These are phyloP conservation scores for Globisporangium paddicum DNA, from an alignment of 352 stramenopile genomes.

Conservation along the genomic window DNA sequence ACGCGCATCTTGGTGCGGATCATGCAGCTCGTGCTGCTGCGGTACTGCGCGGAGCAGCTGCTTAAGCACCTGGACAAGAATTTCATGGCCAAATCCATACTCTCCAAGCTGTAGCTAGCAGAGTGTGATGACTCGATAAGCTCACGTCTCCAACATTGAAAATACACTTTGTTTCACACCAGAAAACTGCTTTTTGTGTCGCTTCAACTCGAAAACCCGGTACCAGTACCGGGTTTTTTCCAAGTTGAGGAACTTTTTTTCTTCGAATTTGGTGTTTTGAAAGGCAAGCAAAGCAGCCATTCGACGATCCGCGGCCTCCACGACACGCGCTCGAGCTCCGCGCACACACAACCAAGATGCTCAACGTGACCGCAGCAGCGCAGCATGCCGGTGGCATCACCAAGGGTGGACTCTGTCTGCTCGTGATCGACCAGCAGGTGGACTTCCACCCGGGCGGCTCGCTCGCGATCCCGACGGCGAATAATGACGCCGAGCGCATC, in stretches of 20 bases:
- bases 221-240: background rate
- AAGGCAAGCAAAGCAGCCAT: background rate
- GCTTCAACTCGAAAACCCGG: background rate
- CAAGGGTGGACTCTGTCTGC: constrained; percentile 59
- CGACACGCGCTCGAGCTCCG: background rate
- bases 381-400: constrained; percentile 30
- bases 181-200: background rate
- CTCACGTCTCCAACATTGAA: background rate
- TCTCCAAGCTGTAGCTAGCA: constrained; percentile 11
- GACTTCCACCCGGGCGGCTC: constrained; percentile 95
- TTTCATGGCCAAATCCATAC: constrained; percentile 10
- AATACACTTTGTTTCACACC: background rate
- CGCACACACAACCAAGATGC: constrained; percentile 17
- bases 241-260: background rate
- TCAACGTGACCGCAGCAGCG: constrained; percentile 24
- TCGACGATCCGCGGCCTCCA: background rate
- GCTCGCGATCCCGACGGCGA: constrained; percentile 93
- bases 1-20: constrained; percentile 39
- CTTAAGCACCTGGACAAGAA: constrained; percentile 36
- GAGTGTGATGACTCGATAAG: background rate
- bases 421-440: constrained; percentile 95
- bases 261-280: background rate
- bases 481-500: constrained; percentile 89
- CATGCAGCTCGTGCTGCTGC: constrained; percentile 53
- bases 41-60: constrained; percentile 50